These are phyloP conservation scores for Kwoniella newhampshirensis DNA, from an alignment of 768 basidiomycete genomes.

Conservation along the genomic window DNA sequence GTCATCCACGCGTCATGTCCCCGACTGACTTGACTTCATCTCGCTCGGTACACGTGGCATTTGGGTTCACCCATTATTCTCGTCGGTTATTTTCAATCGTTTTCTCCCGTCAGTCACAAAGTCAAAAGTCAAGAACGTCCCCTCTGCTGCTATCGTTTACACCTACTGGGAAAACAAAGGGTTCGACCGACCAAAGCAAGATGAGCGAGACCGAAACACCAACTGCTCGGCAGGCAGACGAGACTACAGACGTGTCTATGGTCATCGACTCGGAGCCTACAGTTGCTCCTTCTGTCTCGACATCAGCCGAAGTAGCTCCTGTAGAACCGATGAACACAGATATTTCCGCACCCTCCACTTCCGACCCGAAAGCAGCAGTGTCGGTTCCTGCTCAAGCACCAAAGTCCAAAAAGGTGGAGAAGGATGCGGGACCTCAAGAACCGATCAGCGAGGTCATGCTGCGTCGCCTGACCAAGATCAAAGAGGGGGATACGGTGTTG, in stretches of 20 bases:
- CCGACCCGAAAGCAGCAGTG: not conserved
- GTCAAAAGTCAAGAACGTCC: too few relatives aligned
- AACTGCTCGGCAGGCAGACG: not conserved
- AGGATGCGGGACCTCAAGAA: constrained; percentile 14
- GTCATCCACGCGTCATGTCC: too few relatives aligned
- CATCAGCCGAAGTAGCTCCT: not conserved
- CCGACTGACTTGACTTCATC: too few relatives aligned
- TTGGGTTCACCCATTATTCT: too few relatives aligned
- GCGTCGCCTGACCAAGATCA: constrained; percentile 56
- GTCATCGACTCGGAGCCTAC: not conserved
- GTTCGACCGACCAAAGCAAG: not conserved
- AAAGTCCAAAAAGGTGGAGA: not conserved
- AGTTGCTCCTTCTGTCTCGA: not conserved
- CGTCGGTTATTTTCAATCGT: too few relatives aligned
- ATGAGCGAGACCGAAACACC: not conserved
- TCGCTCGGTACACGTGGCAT: too few relatives aligned
- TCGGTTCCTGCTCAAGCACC: constrained; percentile 5
- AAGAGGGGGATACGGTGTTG: constrained; percentile 73
- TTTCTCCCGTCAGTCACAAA: too few relatives aligned
- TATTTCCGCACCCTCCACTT: not conserved
- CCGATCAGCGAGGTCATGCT: constrained; percentile 34
- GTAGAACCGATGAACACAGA: not conserved
- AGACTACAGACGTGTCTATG: not conserved
- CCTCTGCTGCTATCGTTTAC: too few relatives aligned
- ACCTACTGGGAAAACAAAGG: too few relatives aligned